phyloP scores from a whole-genome alignment of 2,329 filamentous ascomycete species.

The Lecanicillium sp. region DNA sequence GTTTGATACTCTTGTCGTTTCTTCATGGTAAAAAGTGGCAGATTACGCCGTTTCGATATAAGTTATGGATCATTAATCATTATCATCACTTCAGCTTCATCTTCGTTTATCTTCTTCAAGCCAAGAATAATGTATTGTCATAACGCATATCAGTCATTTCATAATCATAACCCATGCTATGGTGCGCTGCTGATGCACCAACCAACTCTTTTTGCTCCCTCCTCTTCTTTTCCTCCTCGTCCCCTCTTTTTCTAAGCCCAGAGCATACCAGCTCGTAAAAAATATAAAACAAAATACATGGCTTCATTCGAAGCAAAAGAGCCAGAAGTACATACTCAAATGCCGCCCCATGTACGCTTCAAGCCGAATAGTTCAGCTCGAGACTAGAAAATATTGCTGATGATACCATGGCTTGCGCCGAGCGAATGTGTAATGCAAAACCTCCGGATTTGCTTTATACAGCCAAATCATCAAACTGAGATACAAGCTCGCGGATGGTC shows the following conservation, averaged over 20 bases:
- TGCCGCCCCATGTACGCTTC: no score
- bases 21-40: no score
- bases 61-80: no score
- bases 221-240: background rate
- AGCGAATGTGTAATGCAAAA: background rate
- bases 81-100: background rate
- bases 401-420: background rate
- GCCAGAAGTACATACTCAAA: background rate
- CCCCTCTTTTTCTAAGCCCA: slow-evolving; percentile 18
- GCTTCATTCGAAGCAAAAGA: slow-evolving; percentile 7
- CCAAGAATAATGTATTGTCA: slow-evolving; percentile 12
- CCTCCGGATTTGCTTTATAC: slow-evolving; percentile 17
- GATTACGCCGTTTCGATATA: no score
- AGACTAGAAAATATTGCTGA: background rate
- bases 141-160: slow-evolving; percentile 20
- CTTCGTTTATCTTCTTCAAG: slow-evolving; percentile 5
- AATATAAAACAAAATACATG: background rate
- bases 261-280: background rate
- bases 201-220: background rate
- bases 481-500: slow-evolving; percentile 58
- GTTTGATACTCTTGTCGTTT: no score
- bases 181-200: slow-evolving; percentile 10
- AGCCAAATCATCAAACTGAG: slow-evolving; percentile 31
- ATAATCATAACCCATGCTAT: slow-evolving; percentile 17
- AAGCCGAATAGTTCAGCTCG: background rate